Base-by-base conservation (phyloP, 2,329 filamentous ascomycete species). In the Sarocladiaceae sp. region DNA sequence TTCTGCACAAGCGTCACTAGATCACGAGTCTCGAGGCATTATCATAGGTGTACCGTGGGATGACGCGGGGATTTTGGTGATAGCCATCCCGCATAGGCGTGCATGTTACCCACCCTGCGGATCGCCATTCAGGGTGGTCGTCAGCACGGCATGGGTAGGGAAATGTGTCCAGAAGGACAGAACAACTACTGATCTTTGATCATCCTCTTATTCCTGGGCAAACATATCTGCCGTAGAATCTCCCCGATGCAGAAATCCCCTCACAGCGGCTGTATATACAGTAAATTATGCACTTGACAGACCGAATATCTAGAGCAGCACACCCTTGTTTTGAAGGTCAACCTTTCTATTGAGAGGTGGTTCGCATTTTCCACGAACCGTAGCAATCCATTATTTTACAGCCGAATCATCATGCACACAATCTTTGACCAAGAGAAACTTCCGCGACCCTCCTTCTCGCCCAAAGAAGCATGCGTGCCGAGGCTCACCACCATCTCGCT, bases 291-390 rank as follows among this genome's bases (percentile, higher is more conserved):
- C 44, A 33, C 23, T 10, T 48, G 44, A 26, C 28, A 48, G 44
- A 48, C 44, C 28, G 25, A 48, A 17, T 12, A 48, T 31, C 8
- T 8, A 8, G 29, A 48, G 23, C 25, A 48, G 44, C 28, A 48
- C 44, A 33, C 44, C 44, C 44, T 17, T n/a, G n/a, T n/a, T n/a
- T 48, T 22, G 26, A 10, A 15, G 22, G 7, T 17, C 23, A 25
- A 20, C 44, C 15, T 28, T 28, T 48, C 28, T 31, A 31, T 4
- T 25, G 17, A 42, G 17, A 46, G 40, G 40, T 10, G 3, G n/a
- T 26, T 17, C 33, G 12, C 44, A 31, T 48, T 48, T 48, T 48
- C 44, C 44, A 48, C 44, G 26, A 48, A 48, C 44, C 44, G 17
- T 22, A 23, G 10, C 7, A 26, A 28, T 6, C 4, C 5, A 4